Evolutionary conservation across 805 yeast genomes (phyloP).

Genomic region (Kodamaea lidongshanica): DNA sequence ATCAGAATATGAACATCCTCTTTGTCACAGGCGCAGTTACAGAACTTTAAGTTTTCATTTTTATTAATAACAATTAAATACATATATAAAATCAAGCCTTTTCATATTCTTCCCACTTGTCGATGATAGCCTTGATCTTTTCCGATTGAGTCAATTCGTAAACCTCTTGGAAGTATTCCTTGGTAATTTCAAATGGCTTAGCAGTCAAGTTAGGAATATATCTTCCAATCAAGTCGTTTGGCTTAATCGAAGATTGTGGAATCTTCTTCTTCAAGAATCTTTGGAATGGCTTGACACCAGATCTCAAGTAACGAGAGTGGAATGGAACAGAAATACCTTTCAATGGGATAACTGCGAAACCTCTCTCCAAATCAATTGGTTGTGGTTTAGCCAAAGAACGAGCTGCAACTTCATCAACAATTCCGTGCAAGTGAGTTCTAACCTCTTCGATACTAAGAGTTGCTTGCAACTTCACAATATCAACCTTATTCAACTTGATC

Average conservation of each 20-base stretch:
- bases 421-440: constrained; percentile 80
- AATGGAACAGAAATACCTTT: constrained; percentile 99
- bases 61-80: no score
- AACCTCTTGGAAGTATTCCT: constrained; percentile 95
- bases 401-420: constrained; percentile 77
- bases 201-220: constrained; percentile 99
- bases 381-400: constrained; percentile 84
- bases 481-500: constrained; percentile 89
- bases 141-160: constrained; percentile 87
- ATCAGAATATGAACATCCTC: no score
- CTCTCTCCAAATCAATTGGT: constrained; percentile 96
- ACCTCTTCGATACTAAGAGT: constrained; percentile 82
- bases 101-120: constrained; percentile 90
- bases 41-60: no score
- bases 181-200: constrained; percentile 90
- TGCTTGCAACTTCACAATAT: constrained; percentile 80
- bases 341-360: constrained; percentile 96
- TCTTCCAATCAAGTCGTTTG: constrained; percentile 86
- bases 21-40: no score
- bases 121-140: constrained; percentile 81
- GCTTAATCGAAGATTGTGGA: constrained; percentile 90
- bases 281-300: constrained; percentile 99
- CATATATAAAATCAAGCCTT: constrained; percentile 31
- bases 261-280: constrained; percentile 95
- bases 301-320: constrained; percentile 97